These are phyloP conservation scores for Smallanthus sonchifolius DNA, from an alignment of 129 eudicot species.

Conservation along the genomic window DNA sequence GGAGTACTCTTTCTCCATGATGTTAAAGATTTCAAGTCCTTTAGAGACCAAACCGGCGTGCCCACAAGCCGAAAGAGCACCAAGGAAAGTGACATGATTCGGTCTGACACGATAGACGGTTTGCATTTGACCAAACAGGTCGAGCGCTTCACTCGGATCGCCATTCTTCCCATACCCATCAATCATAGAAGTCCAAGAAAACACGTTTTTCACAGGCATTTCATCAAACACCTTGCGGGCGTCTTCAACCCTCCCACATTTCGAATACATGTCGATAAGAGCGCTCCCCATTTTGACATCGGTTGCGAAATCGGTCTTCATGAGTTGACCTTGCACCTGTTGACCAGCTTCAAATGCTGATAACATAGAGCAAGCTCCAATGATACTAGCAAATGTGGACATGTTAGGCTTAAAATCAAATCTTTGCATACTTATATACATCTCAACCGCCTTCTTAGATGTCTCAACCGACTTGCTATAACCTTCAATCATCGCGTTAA, in stretches of 20 bases:
- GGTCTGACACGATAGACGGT: constrained; percentile 31
- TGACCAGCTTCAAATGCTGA: constrained; percentile 67
- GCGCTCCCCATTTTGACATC: constrained; percentile 87
- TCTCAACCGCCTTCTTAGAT: constrained; percentile 58
- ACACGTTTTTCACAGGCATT: constrained; percentile 70
- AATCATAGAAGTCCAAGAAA: constrained; percentile 93
- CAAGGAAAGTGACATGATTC: constrained; percentile 83
- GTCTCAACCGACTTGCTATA: constrained; percentile 75
- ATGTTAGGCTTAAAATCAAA: constrained; percentile 58
- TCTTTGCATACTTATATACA: constrained; percentile 70
- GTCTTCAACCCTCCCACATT: constrained; percentile 71
- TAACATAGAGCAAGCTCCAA: constrained; percentile 78
- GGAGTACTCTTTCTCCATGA: constrained; percentile 57
- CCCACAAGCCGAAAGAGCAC: constrained; percentile 86
- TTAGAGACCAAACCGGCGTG: constrained; percentile 71
- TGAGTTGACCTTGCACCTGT: constrained; percentile 68
- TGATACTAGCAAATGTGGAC: constrained; percentile 78
- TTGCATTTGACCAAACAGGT: constrained; percentile 54
- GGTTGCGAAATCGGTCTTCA: constrained; percentile 44
- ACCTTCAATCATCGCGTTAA: constrained; percentile 97
- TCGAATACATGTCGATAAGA: constrained; percentile 83
- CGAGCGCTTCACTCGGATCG: constrained; percentile 58
- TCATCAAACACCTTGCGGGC: constrained; percentile 64
- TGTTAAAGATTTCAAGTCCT: constrained; percentile 63
- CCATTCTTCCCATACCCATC: constrained; percentile 96